Evolutionary conservation across 148 eudicot genomes (phyloP), one percentile per base, ranked within the genome.

Genomic region (Cornus controversa): DNA sequence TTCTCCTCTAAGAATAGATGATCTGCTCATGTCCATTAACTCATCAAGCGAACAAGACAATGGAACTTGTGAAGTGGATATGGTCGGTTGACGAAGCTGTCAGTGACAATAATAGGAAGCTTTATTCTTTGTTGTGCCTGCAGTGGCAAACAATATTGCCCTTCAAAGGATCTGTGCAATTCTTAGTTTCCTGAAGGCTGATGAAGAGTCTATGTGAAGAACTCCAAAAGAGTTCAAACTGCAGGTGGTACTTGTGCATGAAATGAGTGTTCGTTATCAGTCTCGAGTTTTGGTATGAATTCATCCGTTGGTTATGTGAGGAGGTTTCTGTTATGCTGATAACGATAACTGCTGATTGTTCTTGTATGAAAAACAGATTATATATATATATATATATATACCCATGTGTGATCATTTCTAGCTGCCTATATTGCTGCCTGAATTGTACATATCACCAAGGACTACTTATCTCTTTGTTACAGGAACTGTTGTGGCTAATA

Each of bases 1-100:
- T 91, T 83, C 93, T 76, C 96, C 97, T 74, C 82, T 95, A 23
- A 79, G 78, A 67, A 85, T 93, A n/a, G 97, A 93, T 57, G 93
- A 95, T 84, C 82, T 95, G 25, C 54, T 90, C 47, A 88, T 88
- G 69, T 83, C 91, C 58, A 78, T 90, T 74, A 81, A 86, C 77
- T 84, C 87, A 10, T 71, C 78, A 10, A 76, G 65, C 76, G 91
- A 88, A 77, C 84, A 86, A 74, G 92, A 77, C 47, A 69, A 66
- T 37, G 63, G 18, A 69, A 70, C 79, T 72, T 16, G 37, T 31
- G 97, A 94, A 67, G 81, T 86, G 77, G 95, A 94, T 74, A 89
- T 94, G 92, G 82, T 70, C 62, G 86, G 87, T 72, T 90, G 84
- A 86, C n/a, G 58, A 57, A 40, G 45, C 45, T 40, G 10, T 40